Evolutionary conservation across 2,329 filamentous ascomycete genomes (phyloP).

Genomic region (Fusarium sp.): DNA sequence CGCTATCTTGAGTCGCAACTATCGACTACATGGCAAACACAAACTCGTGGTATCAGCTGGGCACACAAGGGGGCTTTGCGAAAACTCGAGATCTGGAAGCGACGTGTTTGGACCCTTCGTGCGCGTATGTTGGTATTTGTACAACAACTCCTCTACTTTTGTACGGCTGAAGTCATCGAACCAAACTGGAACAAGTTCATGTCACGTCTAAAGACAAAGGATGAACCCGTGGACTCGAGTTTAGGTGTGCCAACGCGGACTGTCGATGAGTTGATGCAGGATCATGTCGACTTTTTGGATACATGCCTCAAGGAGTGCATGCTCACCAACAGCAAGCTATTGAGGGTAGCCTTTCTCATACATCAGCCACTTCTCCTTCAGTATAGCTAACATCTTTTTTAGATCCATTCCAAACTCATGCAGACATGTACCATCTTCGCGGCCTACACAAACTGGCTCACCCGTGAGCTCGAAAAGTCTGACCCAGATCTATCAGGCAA

Average conservation of each 20-base stretch:
- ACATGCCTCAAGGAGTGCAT: slow-evolving; percentile 99
- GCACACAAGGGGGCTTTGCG: slow-evolving; percentile 78
- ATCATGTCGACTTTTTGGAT: slow-evolving; percentile 97
- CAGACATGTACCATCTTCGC: slow-evolving; percentile 95
- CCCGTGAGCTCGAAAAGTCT: slow-evolving; percentile 82
- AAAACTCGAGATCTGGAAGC: slow-evolving; percentile 89
- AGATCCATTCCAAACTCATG: slow-evolving; percentile 98
- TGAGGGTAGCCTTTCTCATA: slow-evolving; percentile 70
- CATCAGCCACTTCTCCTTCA: not conserved
- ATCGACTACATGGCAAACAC: slow-evolving; percentile 88
- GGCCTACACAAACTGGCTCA: slow-evolving; percentile 86
- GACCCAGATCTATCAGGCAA: slow-evolving; percentile 78
- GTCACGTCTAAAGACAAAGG: slow-evolving; percentile 77
- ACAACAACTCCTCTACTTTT: slow-evolving; percentile 96
- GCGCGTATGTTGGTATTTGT: slow-evolving; percentile 97
- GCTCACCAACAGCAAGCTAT: slow-evolving; percentile 94
- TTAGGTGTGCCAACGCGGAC: slow-evolving; percentile 66
- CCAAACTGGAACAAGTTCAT: slow-evolving; percentile 97
- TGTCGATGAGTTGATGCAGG: slow-evolving; percentile 98
- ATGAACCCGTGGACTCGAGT: slow-evolving; percentile 49
- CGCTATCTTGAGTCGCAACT: slow-evolving; percentile 90
- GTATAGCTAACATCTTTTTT: slow-evolving; percentile 15
- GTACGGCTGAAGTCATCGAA: slow-evolving; percentile 95
- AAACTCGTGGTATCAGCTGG: slow-evolving; percentile 84
- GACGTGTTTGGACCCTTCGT: slow-evolving; percentile 88